phyloP scores from a whole-genome alignment of 805 yeast genomes.

The Pichia thaimueangensis region DNA sequence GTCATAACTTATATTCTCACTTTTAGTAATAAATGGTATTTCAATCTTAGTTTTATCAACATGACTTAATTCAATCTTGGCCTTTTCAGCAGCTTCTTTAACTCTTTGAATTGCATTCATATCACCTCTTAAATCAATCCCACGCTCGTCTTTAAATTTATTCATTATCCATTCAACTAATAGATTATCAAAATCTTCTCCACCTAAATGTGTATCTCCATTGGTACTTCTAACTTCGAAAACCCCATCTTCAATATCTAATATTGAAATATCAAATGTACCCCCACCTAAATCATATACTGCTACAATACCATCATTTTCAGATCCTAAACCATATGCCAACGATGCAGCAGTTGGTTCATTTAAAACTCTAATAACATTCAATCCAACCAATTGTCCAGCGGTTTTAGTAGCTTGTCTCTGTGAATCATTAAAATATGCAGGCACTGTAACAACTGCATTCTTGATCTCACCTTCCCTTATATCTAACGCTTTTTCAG shows the following conservation, averaged over 20 bases:
- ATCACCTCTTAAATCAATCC: conserved; percentile 54
- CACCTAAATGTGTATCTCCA: conserved; percentile 90
- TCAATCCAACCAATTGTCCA: conserved; percentile 89
- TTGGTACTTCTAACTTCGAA: conserved; percentile 94
- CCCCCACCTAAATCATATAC: conserved; percentile 98
- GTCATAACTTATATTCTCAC: conserved; percentile 36
- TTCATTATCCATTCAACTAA: conserved; percentile 75
- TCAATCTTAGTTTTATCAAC: conserved; percentile 66
- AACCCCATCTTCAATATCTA: conserved; percentile 95
- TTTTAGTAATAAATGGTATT: conserved; percentile 69
- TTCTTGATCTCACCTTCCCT: conserved; percentile 66
- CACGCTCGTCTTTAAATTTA: conserved; percentile 68
- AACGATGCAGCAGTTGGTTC: conserved; percentile 90
- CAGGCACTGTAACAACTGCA: conserved; percentile 89
- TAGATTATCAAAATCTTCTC: conserved; percentile 83
- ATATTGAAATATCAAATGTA: conserved; percentile 90
- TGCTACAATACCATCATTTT: conserved; percentile 68
- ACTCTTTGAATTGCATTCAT: conserved; percentile 79
- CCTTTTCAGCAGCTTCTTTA: conserved; percentile 85
- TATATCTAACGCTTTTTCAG: conserved; percentile 59
- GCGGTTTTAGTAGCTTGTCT: conserved; percentile 92
- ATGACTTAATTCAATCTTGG: conserved; percentile 79
- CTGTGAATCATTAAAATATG: conserved; percentile 84
- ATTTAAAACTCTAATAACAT: conserved; percentile 77
- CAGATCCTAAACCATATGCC: conserved; percentile 81